These are phyloP conservation scores for Acer yangbiense DNA, from an alignment of 345 rosid genomes.

Conservation along the genomic window DNA sequence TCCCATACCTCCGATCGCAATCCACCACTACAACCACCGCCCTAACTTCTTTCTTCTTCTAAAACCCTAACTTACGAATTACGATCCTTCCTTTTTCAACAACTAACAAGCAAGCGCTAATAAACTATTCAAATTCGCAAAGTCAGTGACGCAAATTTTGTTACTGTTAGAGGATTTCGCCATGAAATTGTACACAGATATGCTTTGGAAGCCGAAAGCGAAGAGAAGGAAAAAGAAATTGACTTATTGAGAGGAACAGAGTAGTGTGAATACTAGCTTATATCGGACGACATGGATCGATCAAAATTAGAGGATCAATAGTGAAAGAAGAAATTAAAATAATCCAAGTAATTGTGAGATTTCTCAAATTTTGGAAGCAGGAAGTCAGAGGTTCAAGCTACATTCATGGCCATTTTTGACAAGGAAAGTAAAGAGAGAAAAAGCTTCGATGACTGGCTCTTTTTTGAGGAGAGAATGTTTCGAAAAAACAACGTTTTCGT, in stretches of 20 bases:
- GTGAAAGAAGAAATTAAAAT: background rate
- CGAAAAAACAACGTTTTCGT: background rate
- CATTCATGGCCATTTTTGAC: slow-evolving; percentile 1
- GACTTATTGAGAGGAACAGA: background rate
- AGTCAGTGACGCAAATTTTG: slow-evolving; percentile 13
- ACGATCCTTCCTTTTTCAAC: background rate
- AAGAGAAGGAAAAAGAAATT: background rate
- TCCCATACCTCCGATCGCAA: slow-evolving; percentile 68
- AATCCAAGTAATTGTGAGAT: background rate
- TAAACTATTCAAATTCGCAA: slow-evolving; percentile 22
- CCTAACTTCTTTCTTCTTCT: background rate
- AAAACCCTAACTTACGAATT: background rate
- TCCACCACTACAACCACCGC: background rate
- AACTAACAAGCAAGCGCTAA: slow-evolving; percentile 8
- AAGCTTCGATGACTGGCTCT: slow-evolving; percentile 1
- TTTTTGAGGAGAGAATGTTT: slow-evolving; percentile 12
- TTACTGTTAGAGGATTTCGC: slow-evolving; percentile 20
- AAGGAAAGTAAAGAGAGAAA: background rate
- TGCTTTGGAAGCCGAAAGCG: background rate
- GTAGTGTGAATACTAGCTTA: slow-evolving; percentile 50
- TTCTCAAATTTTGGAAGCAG: background rate
- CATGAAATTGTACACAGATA: slow-evolving; percentile 9
- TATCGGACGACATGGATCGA: slow-evolving; percentile 83
- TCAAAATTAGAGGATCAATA: background rate
- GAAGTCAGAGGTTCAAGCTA: slow-evolving; percentile 22